Base-by-base conservation (phyloP, 78 protist species). In the Guillardia theta region DNA sequence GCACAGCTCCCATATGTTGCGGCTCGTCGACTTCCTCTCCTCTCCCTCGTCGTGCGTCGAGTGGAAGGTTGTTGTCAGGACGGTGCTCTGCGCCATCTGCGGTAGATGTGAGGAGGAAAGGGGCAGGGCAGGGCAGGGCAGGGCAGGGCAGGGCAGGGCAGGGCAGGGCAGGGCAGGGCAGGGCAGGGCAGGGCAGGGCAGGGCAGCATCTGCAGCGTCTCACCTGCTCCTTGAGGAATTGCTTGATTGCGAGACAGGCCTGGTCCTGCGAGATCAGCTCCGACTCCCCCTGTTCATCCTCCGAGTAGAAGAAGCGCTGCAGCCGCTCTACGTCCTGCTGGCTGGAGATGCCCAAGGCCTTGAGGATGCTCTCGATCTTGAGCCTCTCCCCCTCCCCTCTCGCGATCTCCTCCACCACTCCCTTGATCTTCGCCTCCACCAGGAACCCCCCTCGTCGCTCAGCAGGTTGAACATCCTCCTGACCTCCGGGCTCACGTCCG, bases 281-380 rank as follows among this genome's bases (percentile, higher is more conserved):
- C 9, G 83, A 43, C 83, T 70, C 83, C 8, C 83, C 83, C 6
- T 70, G 83, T 43, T 70, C 83, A 18, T 70, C 83, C 27, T 70
- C 83, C 46, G 83, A 36, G 83, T 36, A 70, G 83, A 70, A 70
- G 83, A 70, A 70, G 1, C 83, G 33, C 6, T 70, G 83, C 83
- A 70, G 41, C 45, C 83, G 83, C 10, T 70, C 83, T 15, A 70
- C 36, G 83, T 70, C 83, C 21, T 70, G 83, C 27, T 70, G 36
- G 41, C 36, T 70, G 41, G 83, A 22, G 41, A 97, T 94, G 10
- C 96, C 95, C 62, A 97, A 94, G 37, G 95, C 95, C 58, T 88
- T 92, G 58, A 94, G 80, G 27, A 96, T 94, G 48, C 96, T 27
- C 33, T 95, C 96, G 33, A 95, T 53, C 41, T 44, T 9, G 37